Conservation (phyloP, 2,329 filamentous ascomycete species). For the Plectosphaerella sp. region DNA sequence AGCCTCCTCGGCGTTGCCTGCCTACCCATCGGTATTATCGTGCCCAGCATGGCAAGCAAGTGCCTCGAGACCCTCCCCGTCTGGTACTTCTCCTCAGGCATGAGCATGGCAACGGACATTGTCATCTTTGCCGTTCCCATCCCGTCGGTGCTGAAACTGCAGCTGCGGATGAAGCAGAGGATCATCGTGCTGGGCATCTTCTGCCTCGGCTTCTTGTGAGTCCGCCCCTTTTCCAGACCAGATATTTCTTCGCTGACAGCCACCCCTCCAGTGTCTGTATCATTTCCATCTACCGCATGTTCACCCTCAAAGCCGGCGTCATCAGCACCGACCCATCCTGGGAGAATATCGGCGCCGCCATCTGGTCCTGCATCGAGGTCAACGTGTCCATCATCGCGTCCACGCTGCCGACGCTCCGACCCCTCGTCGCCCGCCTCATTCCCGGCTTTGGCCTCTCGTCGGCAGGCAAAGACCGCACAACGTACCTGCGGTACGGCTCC, state of each 20-base stretch:
- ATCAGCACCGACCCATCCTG: slow-evolving; percentile 21
- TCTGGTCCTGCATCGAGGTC: slow-evolving; percentile 25
- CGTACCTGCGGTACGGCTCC: slow-evolving; percentile 13
- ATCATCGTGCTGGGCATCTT: slow-evolving; percentile 17
- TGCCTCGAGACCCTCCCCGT: slow-evolving; percentile 22
- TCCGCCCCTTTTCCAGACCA: slow-evolving; percentile 1
- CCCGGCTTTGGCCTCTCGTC: slow-evolving; percentile 15
- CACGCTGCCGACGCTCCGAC: slow-evolving; percentile 22
- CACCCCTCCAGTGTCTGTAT: slow-evolving; percentile 20
- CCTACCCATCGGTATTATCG: slow-evolving; percentile 18
- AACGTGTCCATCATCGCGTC: slow-evolving; percentile 23
- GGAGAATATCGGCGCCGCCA: slow-evolving; percentile 23
- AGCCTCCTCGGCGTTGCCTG: slow-evolving; percentile 20
- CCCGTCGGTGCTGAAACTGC: slow-evolving; percentile 17
- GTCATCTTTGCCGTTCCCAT: slow-evolving; percentile 22
- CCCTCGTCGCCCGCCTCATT: slow-evolving; percentile 17
- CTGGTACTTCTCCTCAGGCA: slow-evolving; percentile 24
- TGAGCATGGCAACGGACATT: slow-evolving; percentile 20
- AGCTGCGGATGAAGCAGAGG: slow-evolving; percentile 19
- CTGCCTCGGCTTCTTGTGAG: slow-evolving; percentile 21
- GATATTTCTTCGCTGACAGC: neutral
- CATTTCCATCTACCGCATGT: slow-evolving; percentile 25
- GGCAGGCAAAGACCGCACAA: slow-evolving; percentile 6
- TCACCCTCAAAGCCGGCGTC: slow-evolving; percentile 21
- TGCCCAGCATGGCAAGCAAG: slow-evolving; percentile 16